Conservation (phyloP, 306 rosid species). For the Inga leiocalycina region DNA sequence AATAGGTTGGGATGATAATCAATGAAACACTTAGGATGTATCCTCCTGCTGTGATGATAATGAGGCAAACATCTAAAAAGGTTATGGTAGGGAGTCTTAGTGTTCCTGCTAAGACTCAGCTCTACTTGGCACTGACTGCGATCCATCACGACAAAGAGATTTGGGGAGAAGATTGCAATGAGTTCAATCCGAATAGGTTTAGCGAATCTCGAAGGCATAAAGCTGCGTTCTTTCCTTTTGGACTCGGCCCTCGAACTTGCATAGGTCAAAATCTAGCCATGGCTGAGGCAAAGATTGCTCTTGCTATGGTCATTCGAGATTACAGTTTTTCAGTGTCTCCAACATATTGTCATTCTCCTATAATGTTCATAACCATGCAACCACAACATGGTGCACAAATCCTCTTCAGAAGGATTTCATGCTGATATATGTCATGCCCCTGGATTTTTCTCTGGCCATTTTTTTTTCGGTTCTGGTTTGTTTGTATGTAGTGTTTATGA, state of each 20-base stretch:
- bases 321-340: constrained; percentile 39
- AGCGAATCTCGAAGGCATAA: constrained; percentile 58
- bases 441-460: not conserved
- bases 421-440: not conserved
- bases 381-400: constrained; percentile 57
- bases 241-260: constrained; percentile 62
- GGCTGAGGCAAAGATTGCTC: constrained; percentile 56
- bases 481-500: not conserved
- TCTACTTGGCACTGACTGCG: constrained; percentile 54
- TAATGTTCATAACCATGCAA: constrained; percentile 40
- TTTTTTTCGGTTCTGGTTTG: not conserved
- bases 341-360: constrained; percentile 45
- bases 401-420: constrained; percentile 35
- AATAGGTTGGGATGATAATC: constrained; percentile 62
- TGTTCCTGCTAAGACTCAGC: constrained; percentile 63
- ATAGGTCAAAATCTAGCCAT: constrained; percentile 69
- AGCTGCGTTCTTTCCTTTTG: constrained; percentile 65
- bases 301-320: constrained; percentile 39
- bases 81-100: constrained; percentile 54
- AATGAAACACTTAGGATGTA: constrained; percentile 77
- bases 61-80: constrained; percentile 48
- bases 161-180: constrained; percentile 76
- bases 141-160: constrained; percentile 61
- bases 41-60: constrained; percentile 54
- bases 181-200: constrained; percentile 70